phyloP scores from a whole-genome alignment of 495 filamentous ascomycete species.

The Aspergillus steynii region DNA sequence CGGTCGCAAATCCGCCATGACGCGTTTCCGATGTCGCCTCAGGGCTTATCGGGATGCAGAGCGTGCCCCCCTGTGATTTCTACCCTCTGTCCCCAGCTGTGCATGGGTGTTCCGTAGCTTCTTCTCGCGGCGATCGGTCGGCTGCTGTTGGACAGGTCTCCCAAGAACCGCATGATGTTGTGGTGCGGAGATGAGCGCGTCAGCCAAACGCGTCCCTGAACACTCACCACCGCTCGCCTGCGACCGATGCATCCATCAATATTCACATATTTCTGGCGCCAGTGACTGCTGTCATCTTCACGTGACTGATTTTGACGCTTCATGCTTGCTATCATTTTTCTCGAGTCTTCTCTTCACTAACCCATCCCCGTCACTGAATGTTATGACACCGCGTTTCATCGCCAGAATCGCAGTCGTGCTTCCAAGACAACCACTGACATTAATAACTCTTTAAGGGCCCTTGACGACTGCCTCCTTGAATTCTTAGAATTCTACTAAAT shows the following conservation, averaged over 20 bases:
- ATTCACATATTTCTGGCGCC: neutral
- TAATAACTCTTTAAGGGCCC: neutral
- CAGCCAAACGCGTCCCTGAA: conserved; percentile 31
- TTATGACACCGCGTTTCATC: neutral
- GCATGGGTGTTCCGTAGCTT: conserved; percentile 1
- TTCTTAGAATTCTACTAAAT: neutral
- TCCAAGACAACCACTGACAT: neutral
- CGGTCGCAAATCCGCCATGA: conserved; percentile 36
- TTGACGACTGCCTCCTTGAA: neutral
- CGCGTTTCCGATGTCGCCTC: conserved; percentile 29
- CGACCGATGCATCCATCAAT: neutral
- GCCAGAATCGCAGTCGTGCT: neutral
- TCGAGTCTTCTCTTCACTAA: neutral
- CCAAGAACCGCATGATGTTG: conserved; percentile 9
- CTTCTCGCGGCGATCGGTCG: neutral
- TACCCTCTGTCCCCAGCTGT: neutral
- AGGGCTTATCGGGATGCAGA: neutral
- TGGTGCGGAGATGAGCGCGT: conserved; percentile 30
- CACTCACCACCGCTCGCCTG: conserved; percentile 5
- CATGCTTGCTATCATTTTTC: neutral
- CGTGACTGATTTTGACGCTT: neutral
- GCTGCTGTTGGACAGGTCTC: neutral
- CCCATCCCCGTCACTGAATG: neutral
- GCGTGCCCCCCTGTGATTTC: neutral
- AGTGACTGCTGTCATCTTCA: neutral